Evolutionary conservation across 140 eudicot genomes (phyloP), one percentile per base, ranked within the genome.

Genomic region (Cichorium intybus): DNA sequence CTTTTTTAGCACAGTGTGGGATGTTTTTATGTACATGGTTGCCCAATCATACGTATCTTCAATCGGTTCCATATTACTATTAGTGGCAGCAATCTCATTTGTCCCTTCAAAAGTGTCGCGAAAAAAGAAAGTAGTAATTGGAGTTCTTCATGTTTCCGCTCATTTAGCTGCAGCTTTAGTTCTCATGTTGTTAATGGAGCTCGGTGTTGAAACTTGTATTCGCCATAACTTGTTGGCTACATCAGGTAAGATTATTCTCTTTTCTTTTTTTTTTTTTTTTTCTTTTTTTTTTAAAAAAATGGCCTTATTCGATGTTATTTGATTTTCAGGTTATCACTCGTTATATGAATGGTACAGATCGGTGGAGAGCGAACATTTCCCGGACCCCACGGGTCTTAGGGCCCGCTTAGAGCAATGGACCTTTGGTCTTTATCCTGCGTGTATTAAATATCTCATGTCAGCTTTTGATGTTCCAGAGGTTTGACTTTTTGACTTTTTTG

Each of bases 401-500:
- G 87, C 83, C n/a, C 96, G 96, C 56, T 82, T 91, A 8, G 91
- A 91, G 57, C 91, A 87, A 68, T 91, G 96, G 97, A 87, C 97
- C 2, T 82, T 87, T 53, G 96, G 95, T 15, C 95, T 91, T 66
- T 91, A 91, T 81, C 97, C 97, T 46, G 95, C 97, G 22, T 91
- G 97, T 73, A 87, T 91, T 9, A 87, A 91, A 56, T 87, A 91
- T 83, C 90, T 91, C 23, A 91, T 91, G 97, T 87, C 90, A 10
- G 89, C 95, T 43, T 87, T 91, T 63, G 96, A 91, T 80, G 84
- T 91, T 69, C 97, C 96, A 12, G 96, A 91, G 97, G 97, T 91
- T 50, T 17, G 51, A 66, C 29, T 49, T 29, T 90, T 49, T 17
- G 53, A 61, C 18, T 53, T 35, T 18, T 71, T 56, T 20, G n/a